phyloP scores from a whole-genome alignment of 2,329 filamentous ascomycete genomes.

The Myriosclerotinia duriaeana region DNA sequence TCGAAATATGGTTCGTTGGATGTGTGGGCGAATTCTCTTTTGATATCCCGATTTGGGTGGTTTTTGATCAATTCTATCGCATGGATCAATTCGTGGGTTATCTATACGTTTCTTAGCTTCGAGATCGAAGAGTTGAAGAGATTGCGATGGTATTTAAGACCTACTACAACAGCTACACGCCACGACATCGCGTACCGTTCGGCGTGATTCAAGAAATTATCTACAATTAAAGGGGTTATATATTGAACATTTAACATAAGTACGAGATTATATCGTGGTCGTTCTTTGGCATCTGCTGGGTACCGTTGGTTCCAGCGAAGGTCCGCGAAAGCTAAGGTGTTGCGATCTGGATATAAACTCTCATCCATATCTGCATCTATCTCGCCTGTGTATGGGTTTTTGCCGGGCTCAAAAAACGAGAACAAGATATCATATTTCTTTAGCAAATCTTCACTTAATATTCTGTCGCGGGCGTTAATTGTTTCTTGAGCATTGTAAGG shows the following conservation, averaged over 20 bases:
- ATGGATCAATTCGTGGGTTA: neutral
- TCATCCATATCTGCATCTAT: neutral
- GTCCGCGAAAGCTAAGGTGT: neutral
- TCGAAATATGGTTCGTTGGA: slow-evolving; percentile 25
- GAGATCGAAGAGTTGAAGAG: neutral
- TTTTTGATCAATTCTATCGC: neutral
- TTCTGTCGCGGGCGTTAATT: neutral
- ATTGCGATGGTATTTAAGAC: neutral
- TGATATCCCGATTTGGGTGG: neutral
- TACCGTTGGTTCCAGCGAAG: neutral
- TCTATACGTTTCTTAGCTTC: neutral
- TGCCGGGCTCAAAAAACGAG: neutral
- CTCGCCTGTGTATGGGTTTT: neutral
- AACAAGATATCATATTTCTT: neutral
- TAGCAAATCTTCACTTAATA: too few species aligned
- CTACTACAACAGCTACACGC: neutral
- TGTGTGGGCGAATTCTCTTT: neutral
- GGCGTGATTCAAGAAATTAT: neutral
- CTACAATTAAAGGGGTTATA: neutral
- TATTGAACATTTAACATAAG: neutral
- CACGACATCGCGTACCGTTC: slow-evolving; percentile 2
- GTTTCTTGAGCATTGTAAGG: neutral
- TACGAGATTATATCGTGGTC: neutral
- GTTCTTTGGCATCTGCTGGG: neutral
- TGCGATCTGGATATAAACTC: neutral